Evolutionary conservation across 2,329 filamentous ascomycete genomes (phyloP).

Genomic region (Cladosporium sp.): DNA sequence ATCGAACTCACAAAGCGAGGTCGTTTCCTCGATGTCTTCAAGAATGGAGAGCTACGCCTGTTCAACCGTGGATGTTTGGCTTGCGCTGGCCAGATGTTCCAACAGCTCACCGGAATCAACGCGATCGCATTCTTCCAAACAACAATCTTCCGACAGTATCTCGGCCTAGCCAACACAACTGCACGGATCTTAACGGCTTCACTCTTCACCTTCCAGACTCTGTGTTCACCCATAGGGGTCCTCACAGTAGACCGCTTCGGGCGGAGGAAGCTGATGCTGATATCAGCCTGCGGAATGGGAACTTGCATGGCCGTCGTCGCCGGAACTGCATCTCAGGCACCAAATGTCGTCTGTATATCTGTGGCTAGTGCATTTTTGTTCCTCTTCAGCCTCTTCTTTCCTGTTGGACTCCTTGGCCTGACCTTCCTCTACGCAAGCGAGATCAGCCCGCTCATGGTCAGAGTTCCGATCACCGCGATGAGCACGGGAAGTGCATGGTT

Average conservation of each 20-base stretch:
- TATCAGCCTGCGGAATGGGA: slow-evolving; percentile 56
- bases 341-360: slow-evolving; percentile 52
- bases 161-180: slow-evolving; percentile 42
- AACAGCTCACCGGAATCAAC: slow-evolving; percentile 53
- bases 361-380: slow-evolving; percentile 60
- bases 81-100: slow-evolving; percentile 53
- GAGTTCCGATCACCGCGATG: slow-evolving; percentile 59
- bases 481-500: slow-evolving; percentile 59
- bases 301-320: slow-evolving; percentile 55
- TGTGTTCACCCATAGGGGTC: slow-evolving; percentile 55
- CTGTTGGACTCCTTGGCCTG: slow-evolving; percentile 60
- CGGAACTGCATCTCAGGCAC: slow-evolving; percentile 49
- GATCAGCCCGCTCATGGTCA: slow-evolving; percentile 55
- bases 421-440: slow-evolving; percentile 65
- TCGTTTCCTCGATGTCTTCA: slow-evolving; percentile 48
- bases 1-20: slow-evolving; percentile 47
- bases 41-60: slow-evolving; percentile 53
- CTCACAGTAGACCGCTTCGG: slow-evolving; percentile 56
- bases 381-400: slow-evolving; percentile 63
- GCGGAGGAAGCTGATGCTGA: slow-evolving; percentile 54
- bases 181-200: slow-evolving; percentile 49
- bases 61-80: slow-evolving; percentile 54
- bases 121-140: slow-evolving; percentile 34
- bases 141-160: slow-evolving; percentile 35
- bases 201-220: slow-evolving; percentile 57